A percentile compares a stretch with the other conserved stretches of the same genome.
phyloP scores from a whole-genome alignment of 176 grass and related monocot genomes.

The Oryza longistaminata region DNA sequence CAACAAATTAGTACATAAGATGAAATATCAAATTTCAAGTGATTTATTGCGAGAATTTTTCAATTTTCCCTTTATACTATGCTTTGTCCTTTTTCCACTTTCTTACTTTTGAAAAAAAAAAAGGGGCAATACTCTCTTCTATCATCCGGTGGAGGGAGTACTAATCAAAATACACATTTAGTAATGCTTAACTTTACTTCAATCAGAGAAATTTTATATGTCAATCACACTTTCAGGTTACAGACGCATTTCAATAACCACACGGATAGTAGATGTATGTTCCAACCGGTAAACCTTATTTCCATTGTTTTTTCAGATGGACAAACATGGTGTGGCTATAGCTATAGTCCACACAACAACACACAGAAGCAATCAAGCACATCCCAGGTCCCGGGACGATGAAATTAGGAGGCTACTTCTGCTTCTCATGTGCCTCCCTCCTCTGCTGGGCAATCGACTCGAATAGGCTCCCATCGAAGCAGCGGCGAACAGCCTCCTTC shows the following conservation, averaged over 20 bases:
- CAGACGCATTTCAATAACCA: not conserved
- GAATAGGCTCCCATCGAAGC: slow-evolving; percentile 76
- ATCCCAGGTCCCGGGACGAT: not conserved
- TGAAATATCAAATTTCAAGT: too few relatives aligned
- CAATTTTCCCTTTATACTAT: too few relatives aligned
- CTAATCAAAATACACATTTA: too few relatives aligned
- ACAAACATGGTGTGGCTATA: not conserved
- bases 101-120: too few relatives aligned
- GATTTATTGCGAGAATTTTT: too few relatives aligned
- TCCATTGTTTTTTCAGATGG: not conserved
- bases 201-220: not conserved
- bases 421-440: slow-evolving; percentile 11
- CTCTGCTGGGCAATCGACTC: slow-evolving; percentile 38
- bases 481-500: slow-evolving; percentile 56
- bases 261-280: not conserved
- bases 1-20: too few relatives aligned
- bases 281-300: not conserved
- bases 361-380: not conserved
- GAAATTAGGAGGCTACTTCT: not conserved
- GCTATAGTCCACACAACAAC: not conserved
- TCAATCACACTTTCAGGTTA: not conserved
- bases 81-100: too few relatives aligned
- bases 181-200: not conserved
- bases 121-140: too few relatives aligned
- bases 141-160: too few relatives aligned